Evolutionary conservation across 805 yeast species (phyloP).

Genomic region (Yamadazyma insecticola): DNA sequence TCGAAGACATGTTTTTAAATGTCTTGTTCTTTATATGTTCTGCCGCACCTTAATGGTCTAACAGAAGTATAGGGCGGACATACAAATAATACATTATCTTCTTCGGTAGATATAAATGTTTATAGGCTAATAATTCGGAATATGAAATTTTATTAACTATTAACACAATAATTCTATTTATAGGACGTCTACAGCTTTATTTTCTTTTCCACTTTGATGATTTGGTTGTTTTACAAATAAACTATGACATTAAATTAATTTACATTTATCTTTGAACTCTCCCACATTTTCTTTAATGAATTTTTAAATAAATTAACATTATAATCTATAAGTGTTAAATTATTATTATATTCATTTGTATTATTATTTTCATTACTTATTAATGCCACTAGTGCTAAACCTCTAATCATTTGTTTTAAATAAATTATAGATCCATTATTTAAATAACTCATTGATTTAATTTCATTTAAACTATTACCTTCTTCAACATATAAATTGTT

Average conservation of each 20-base stretch:
- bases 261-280: conserved; percentile 31
- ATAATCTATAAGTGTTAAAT: conserved; percentile 74
- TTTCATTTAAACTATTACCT: conserved; percentile 23
- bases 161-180: no score
- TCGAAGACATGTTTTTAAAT: no score
- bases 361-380: conserved; percentile 36
- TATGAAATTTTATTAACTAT: no score
- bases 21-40: no score
- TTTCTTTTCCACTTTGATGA: background rate
- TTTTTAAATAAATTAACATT: conserved; percentile 78
- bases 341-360: conserved; percentile 36
- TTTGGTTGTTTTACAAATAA: background rate
- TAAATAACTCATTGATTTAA: conserved; percentile 68
- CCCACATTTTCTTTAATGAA: conserved; percentile 72
- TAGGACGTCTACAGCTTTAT: no score
- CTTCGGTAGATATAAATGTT: no score
- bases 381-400: conserved; percentile 85
- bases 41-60: no score
- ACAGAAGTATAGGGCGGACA: no score
- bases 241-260: background rate
- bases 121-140: no score
- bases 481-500: conserved; percentile 57
- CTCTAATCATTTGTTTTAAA: conserved; percentile 87
- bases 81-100: no score
- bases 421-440: conserved; percentile 83